A percentile compares a stretch with the other conserved stretches of the same genome.
phyloP scores from a whole-genome alignment of 306 rosid genomes.

The Prunus campanulata region DNA sequence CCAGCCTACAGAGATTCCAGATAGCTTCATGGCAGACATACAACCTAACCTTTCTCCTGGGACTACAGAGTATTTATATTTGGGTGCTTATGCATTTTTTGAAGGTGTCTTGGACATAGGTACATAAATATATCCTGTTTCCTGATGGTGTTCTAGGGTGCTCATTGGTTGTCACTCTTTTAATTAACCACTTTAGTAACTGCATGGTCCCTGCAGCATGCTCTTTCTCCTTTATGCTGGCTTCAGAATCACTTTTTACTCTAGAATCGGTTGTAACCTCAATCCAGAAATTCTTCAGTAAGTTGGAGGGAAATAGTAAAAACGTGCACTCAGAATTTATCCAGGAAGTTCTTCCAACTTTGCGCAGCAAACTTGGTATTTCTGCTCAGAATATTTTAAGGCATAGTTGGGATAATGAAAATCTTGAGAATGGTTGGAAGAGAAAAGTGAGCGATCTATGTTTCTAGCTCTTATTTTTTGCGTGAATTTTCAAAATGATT shows the following conservation, averaged over 20 bases:
- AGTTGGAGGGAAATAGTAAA: slow-evolving; percentile 26
- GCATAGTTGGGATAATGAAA: slow-evolving; percentile 31
- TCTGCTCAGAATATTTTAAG: slow-evolving; percentile 36
- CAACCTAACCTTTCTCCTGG: slow-evolving; percentile 29
- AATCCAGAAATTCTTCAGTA: slow-evolving; percentile 16
- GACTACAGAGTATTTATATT: slow-evolving; percentile 25
- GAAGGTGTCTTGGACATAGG: slow-evolving; percentile 36
- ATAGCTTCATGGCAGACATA: slow-evolving; percentile 18
- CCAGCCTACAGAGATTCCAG: slow-evolving; percentile 33
- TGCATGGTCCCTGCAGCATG: slow-evolving; percentile 31
- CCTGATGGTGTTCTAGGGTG: neutral
- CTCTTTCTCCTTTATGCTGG: slow-evolving; percentile 38
- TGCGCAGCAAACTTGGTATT: slow-evolving; percentile 28
- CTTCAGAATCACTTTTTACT: slow-evolving; percentile 38
- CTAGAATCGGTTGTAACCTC: slow-evolving; percentile 30
- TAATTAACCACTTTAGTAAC: neutral
- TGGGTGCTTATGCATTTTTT: slow-evolving; percentile 29
- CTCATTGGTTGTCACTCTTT: neutral
- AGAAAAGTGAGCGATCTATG: slow-evolving; percentile 22
- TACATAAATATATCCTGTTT: slow-evolving; percentile 8
- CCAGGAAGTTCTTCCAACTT: slow-evolving; percentile 25
- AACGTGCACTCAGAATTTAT: slow-evolving; percentile 15
- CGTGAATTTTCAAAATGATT: neutral
- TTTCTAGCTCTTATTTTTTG: slow-evolving; percentile 1
- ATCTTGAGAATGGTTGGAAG: slow-evolving; percentile 30